Base-by-base conservation (phyloP, 257 asterid species). In the Vinca minor region DNA sequence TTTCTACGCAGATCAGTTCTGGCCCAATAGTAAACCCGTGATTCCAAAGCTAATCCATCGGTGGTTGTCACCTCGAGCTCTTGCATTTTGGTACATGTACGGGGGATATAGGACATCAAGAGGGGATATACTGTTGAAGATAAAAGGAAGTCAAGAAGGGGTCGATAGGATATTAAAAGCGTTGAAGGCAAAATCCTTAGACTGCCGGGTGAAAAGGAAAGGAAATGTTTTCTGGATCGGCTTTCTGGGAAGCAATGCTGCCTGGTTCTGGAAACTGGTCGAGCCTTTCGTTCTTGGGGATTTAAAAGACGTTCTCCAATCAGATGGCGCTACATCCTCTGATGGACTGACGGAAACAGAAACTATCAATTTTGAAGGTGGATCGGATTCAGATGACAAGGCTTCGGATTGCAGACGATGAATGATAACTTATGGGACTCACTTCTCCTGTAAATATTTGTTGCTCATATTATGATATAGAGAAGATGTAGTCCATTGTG, bases 31-130 rank as follows among this genome's bases (percentile, higher is more conserved):
- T 21, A 68, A 5, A n/a, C 88, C 83, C 7, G 81, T 63, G 8
- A 80, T 87, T 56, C 98, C 98, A 35, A 87, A 84, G 75, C 85
- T 93, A 50, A 81, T 93, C 61, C 91, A 89, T 44, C 74, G 95
- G 71, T 93, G 98, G 97, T 31, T 93, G 70, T 87, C 97, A 1
- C 95, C 95, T 47, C 84, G 88, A 36, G 93, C 83, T 75, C 89
- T 93, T 76, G 97, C 97, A 11, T 89, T 87, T 57, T 93, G 98
- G 98, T 93, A 87, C 32, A 93, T 93, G 97, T 87, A 85, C 31
- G 86, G 88, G 2, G 98, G 97, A 32, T 79, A 83, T 65, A 84
- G 84, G 71, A 87, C 95, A 31, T 79, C 89, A 6, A 76, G 86
- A 1, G 96, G 97, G 41, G 96, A 93, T 71, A 84, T 93, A 67